phyloP scores from a whole-genome alignment of 352 stramenopile genomes.

The Phytophthora pisi region DNA sequence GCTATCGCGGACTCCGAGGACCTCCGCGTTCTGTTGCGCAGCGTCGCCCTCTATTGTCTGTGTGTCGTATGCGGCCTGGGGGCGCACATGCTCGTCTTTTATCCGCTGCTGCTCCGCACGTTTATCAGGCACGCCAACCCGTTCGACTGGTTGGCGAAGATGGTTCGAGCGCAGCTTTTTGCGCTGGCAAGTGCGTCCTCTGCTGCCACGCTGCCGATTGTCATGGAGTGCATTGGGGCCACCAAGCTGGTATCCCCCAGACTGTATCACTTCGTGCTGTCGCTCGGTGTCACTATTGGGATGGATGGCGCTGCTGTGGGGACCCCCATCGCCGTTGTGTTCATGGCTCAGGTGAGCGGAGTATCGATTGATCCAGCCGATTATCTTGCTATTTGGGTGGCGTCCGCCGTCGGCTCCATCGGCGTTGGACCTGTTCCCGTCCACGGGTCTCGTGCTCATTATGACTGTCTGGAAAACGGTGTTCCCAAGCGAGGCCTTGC shows the following conservation, averaged over 20 bases:
- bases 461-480: conserved; percentile 77
- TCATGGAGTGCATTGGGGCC: conserved; percentile 57
- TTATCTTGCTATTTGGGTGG: conserved; percentile 59
- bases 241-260: conserved; percentile 55
- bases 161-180: conserved; percentile 69
- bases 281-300: conserved; percentile 63
- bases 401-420: conserved; percentile 66
- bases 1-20: conserved; percentile 49
- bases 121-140: conserved; percentile 52
- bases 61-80: conserved; percentile 48
- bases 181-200: conserved; percentile 78
- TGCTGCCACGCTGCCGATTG: conserved; percentile 71
- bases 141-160: conserved; percentile 53
- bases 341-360: conserved; percentile 63
- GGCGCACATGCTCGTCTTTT: conserved; percentile 49
- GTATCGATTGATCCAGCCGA: conserved; percentile 40
- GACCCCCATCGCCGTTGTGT: conserved; percentile 69
- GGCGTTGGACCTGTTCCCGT: conserved; percentile 65
- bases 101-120: conserved; percentile 42
- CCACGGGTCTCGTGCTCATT: conserved; percentile 68
- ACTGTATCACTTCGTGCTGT: conserved; percentile 65
- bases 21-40: conserved; percentile 33
- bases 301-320: conserved; percentile 75
- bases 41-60: conserved; percentile 53
- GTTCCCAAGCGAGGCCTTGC: conserved; percentile 43